phyloP scores from a whole-genome alignment of 495 filamentous ascomycete genomes.

The Penicillium verhagenii region DNA sequence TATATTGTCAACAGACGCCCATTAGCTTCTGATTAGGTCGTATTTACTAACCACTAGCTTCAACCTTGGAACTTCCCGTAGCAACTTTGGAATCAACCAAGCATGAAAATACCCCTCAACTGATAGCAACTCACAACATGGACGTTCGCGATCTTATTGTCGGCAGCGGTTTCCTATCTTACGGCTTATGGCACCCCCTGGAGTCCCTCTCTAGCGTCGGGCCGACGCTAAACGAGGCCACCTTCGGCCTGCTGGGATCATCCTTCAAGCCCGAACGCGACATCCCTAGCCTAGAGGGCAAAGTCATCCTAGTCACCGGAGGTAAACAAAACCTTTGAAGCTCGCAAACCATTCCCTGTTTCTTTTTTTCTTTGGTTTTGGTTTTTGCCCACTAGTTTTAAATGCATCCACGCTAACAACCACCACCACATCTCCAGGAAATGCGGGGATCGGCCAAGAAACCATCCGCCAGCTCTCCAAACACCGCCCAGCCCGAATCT shows the following conservation, averaged over 20 bases:
- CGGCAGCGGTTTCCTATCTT: conserved; percentile 13
- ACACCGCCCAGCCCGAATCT: conserved; percentile 61
- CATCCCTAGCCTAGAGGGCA: conserved; percentile 55
- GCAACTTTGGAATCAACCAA: neutral
- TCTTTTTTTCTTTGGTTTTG: too few species aligned
- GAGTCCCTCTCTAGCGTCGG: conserved; percentile 36
- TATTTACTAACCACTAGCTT: too few species aligned
- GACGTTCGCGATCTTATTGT: conserved; percentile 21
- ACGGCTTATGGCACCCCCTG: conserved; percentile 33
- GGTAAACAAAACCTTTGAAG: conserved; percentile 38
- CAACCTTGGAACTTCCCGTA: too few species aligned
- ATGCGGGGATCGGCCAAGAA: conserved; percentile 64
- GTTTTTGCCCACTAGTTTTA: too few species aligned
- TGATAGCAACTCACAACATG: conserved; percentile 5
- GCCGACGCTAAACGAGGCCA: conserved; percentile 41
- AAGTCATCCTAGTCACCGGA: conserved; percentile 62
- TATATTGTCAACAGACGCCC: neutral
- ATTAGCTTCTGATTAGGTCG: neutral
- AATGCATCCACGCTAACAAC: neutral
- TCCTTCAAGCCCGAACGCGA: conserved; percentile 55
- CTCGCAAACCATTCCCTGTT: too few species aligned
- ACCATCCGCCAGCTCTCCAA: conserved; percentile 60
- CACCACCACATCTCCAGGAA: conserved; percentile 45
- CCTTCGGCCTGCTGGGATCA: conserved; percentile 35
- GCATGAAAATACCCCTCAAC: neutral